Percentiles rank a stretch among this genome's conserved stretches.
phyloP scores from a whole-genome alignment of 1,284 basidiomycete genomes.

The Heliocybe sulcata region DNA sequence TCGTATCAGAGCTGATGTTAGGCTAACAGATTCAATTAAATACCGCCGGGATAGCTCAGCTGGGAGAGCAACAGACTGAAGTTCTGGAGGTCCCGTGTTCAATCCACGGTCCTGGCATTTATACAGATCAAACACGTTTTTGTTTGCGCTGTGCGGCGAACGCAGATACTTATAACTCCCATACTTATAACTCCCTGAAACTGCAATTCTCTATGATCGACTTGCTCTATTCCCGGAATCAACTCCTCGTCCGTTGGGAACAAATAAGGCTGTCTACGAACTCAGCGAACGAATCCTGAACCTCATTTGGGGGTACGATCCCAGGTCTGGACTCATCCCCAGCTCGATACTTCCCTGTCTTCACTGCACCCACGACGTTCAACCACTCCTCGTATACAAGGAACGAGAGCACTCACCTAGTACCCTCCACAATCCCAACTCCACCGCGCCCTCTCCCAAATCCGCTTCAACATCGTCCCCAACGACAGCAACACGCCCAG shows the following conservation, averaged over 20 bases:
- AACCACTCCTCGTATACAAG: slow-evolving; percentile 6
- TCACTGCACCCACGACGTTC: slow-evolving; percentile 28
- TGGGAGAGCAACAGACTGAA: slow-evolving; percentile 80
- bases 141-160: too few species aligned
- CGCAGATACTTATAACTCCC: too few species aligned
- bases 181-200: too few species aligned
- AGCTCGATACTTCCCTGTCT: slow-evolving; percentile 55
- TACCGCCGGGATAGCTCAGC: slow-evolving; percentile 57
- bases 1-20: too few species aligned
- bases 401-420: slow-evolving; percentile 37
- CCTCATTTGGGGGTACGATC: slow-evolving; percentile 38
- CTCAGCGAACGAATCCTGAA: slow-evolving; percentile 45
- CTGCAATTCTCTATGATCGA: too few species aligned
- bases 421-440: slow-evolving; percentile 54
- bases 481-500: slow-evolving; percentile 45
- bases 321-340: slow-evolving; percentile 43
- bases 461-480: slow-evolving; percentile 66
- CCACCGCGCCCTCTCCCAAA: slow-evolving; percentile 53
- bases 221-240: too few species aligned
- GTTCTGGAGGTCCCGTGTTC: slow-evolving; percentile 65
- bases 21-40: too few species aligned
- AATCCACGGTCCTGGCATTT: slow-evolving; percentile 55
- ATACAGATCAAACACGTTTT: too few species aligned
- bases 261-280: slow-evolving; percentile 39
- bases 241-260: too few species aligned